Base-by-base conservation (phyloP, 345 rosid genomes). In the Euphorbia tirucalli region DNA sequence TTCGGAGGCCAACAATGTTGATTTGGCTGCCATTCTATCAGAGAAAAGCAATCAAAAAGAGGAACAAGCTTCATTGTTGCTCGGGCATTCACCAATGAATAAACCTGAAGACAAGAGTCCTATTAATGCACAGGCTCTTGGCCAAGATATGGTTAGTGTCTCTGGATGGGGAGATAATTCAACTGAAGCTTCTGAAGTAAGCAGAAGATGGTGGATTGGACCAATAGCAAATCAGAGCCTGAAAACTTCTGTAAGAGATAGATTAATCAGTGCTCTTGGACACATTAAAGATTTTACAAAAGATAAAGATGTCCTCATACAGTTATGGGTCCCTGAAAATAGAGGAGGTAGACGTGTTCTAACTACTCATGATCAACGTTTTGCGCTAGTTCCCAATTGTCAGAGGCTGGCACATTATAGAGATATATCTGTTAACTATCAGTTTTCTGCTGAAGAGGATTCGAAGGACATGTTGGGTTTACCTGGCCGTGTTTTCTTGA, bases 401-500 rank as follows among this genome's bases (percentile, higher is more conserved):
- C 80, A 76, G 70, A 86, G 83, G 71, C 89, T 94, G 63, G 89
- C 88, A 15, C 86, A 78, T 74, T 94, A 94, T 69, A 83, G 98
- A 76, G 84, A 87, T 68, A 83, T 94, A 68, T 94, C 98, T 3
- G 84, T 81, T 73, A 82, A 81, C 15, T 94, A 90, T 77, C 87
- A 90, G 30, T 92, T 94, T 71, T 74, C 96, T 13, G 91, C 91
- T 1, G 89, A 92, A 76, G 86, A 89, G 77, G 83, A 88, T 67
- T 83, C 91, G 68, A 80, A 85, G 84, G 95, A 86, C 25, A 21
- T 71, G 46, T 72, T 77, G 68, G 98, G 98, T 63, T 57, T 92
- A 79, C 97, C 98, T 43, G 89, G 96, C 31, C 85, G 97, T 37
- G 98, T 94, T 63, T 92, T 85, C 86, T 72, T 92, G 80, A 85